Evolutionary conservation across 306 rosid genomes (phyloP).

Genomic region (Corylus avellana): DNA sequence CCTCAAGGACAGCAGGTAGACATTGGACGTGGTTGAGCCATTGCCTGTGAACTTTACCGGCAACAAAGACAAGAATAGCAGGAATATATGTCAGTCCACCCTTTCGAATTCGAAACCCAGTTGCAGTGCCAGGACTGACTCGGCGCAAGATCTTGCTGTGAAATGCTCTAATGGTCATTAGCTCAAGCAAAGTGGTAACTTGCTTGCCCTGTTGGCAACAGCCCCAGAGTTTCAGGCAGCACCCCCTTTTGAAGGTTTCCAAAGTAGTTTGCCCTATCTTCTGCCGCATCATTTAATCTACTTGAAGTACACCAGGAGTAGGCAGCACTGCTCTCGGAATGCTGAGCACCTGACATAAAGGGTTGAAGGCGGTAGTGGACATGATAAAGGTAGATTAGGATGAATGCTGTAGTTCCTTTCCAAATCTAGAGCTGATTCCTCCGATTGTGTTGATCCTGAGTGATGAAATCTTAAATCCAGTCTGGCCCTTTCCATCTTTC

Average conservation of each 20-base stretch:
- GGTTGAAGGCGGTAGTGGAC: constrained; percentile 68
- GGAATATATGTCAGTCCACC: constrained; percentile 90
- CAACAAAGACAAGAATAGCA: constrained; percentile 94
- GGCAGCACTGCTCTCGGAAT: constrained; percentile 82
- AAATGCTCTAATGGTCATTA: constrained; percentile 97
- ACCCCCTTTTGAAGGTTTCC: constrained; percentile 93
- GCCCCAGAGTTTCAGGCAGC: constrained; percentile 87
- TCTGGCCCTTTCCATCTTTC: constrained; percentile 67
- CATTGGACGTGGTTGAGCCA: constrained; percentile 76
- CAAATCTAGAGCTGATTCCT: constrained; percentile 77
- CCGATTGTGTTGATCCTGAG: constrained; percentile 82
- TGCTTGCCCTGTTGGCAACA: constrained; percentile 85
- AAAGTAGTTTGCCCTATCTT: constrained; percentile 84
- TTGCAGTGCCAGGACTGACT: constrained; percentile 92
- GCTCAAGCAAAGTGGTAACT: constrained; percentile 94
- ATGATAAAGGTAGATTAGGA: constrained; percentile 62
- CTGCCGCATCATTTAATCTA: constrained; percentile 81
- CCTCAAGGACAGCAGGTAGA: constrained; percentile 98
- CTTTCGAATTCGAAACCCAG: constrained; percentile 89
- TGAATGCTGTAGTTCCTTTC: constrained; percentile 68
- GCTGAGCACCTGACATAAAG: constrained; percentile 78
- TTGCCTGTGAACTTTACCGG: constrained; percentile 91
- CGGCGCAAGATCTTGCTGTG: constrained; percentile 93
- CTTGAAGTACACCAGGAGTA: constrained; percentile 96
- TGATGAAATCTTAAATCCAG: constrained; percentile 63